Base-by-base conservation (phyloP, 2,329 filamentous ascomycete species). In the Ustilaginoidea virens region DNA sequence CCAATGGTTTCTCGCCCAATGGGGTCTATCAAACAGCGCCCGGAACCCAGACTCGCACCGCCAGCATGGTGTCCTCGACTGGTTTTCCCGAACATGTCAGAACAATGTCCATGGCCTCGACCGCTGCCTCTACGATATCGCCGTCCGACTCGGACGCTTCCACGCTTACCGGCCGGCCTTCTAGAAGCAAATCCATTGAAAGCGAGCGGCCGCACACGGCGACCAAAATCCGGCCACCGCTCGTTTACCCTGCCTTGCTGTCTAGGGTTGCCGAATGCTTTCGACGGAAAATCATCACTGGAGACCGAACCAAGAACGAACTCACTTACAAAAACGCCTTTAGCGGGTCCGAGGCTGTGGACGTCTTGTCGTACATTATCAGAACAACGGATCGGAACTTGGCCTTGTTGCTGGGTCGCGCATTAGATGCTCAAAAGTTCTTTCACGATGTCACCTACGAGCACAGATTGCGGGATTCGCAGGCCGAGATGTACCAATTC, bases 401-500 rank as follows among this genome's bases (percentile, higher is more conserved):
- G 35, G 90, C 90, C 8, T 62, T 98, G 27, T 69, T 98, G 7
- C 63, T 98, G 11, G 90, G 90, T 36, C 73, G 90, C 48, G 85
- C 90, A 23, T 61, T 98, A 35, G 90, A 98, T 56, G 90, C 90
- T 15, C 90, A 98, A 49, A 96, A 96, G 51, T 94, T 93, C 59
- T 98, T 98, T 51, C 90, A 98, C 58, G 90, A 98, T 63, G 90
- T 96, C 28, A 94, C 87, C 1, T 98, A 98, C 53, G 87, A 94
- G 44, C 90, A 98, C 53, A 73, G 90, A 27, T 61, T 98, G 44
- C 80, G 90, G 53, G 90, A 98, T 53, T 92, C 87, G n/a, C 72
- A 77, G 23, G 79, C 77, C 29, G 90, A 98, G 54, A 80, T 98
- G 52, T 98, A 96, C 52, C 87, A 96, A 49, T 98, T 98, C 55